phyloP scores from a whole-genome alignment of 805 yeast genomes.

The Nakazawaea molendinolei region DNA sequence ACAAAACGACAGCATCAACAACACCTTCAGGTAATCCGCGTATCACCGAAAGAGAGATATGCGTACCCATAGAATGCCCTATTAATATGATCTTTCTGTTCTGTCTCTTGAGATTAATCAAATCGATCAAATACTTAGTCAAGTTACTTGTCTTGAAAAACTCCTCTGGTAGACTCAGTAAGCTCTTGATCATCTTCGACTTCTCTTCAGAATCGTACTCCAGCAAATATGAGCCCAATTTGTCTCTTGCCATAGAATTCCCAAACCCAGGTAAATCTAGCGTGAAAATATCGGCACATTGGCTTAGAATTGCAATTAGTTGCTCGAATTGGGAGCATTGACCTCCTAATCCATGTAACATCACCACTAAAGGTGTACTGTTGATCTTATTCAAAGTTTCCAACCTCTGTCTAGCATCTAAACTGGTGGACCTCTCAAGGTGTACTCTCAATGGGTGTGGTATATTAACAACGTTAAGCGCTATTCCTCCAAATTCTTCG shows the following conservation, averaged over 20 bases:
- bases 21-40: slow-evolving; percentile 28
- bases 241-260: slow-evolving; percentile 22
- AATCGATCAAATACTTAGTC: slow-evolving; percentile 31
- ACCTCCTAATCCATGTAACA: slow-evolving; percentile 90
- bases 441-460: slow-evolving; percentile 43
- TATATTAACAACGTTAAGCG: slow-evolving; percentile 36
- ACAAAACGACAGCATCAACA: slow-evolving; percentile 41
- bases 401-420: not conserved
- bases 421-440: slow-evolving; percentile 20
- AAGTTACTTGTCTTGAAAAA: slow-evolving; percentile 38
- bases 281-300: slow-evolving; percentile 57
- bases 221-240: slow-evolving; percentile 17
- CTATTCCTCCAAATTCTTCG: slow-evolving; percentile 31
- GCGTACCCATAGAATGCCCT: slow-evolving; percentile 56
- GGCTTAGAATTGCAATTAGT: slow-evolving; percentile 54
- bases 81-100: slow-evolving; percentile 37
- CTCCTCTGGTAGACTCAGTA: slow-evolving; percentile 27
- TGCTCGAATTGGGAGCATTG: slow-evolving; percentile 81
- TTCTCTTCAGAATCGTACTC: slow-evolving; percentile 14
- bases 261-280: slow-evolving; percentile 92
- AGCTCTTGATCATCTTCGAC: slow-evolving; percentile 23
- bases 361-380: slow-evolving; percentile 52
- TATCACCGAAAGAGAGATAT: slow-evolving; percentile 34
- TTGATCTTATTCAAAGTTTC: slow-evolving; percentile 27
- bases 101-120: slow-evolving; percentile 32